Evolutionary conservation across 768 basidiomycete species (phyloP).

Genomic region (Heimioporus sp.): DNA sequence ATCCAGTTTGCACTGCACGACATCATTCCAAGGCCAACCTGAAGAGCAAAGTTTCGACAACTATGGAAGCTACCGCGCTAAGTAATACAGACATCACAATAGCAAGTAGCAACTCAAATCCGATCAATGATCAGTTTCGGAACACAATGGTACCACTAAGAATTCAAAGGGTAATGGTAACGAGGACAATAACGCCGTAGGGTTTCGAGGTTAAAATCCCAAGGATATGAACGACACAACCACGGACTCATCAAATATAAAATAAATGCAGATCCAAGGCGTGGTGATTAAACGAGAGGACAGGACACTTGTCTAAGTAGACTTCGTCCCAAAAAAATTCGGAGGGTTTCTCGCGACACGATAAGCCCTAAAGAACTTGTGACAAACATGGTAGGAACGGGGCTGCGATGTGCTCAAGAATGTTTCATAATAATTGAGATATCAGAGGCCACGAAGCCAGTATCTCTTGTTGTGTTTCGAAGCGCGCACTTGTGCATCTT

Average conservation of each 20-base stretch:
- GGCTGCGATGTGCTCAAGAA: not conserved
- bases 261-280: constrained; percentile 24
- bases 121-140: not conserved
- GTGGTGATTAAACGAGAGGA: constrained; percentile 32
- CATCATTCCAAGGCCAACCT: too few relatives aligned
- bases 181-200: not conserved
- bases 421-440: not conserved
- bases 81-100: not conserved
- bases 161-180: not conserved
- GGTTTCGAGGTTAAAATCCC: constrained; percentile 2
- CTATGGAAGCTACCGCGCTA: not conserved
- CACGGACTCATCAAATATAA: constrained; percentile 16
- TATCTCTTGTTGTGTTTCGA: constrained; percentile 13
- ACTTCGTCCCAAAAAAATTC: constrained; percentile 18
- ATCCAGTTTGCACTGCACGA: constrained; percentile 1
- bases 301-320: constrained; percentile 22
- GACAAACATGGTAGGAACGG: constrained; percentile 3
- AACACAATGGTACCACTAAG: too few relatives aligned
- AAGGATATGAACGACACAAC: constrained; percentile 12
- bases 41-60: too few relatives aligned
- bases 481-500: constrained; percentile 1
- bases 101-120: not conserved
- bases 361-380: constrained; percentile 2
- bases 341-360: not conserved
- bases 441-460: constrained; percentile 10